These are phyloP conservation scores for Trichoderma semiorbis DNA, from an alignment of 2,329 filamentous ascomycete species.

Conservation along the genomic window DNA sequence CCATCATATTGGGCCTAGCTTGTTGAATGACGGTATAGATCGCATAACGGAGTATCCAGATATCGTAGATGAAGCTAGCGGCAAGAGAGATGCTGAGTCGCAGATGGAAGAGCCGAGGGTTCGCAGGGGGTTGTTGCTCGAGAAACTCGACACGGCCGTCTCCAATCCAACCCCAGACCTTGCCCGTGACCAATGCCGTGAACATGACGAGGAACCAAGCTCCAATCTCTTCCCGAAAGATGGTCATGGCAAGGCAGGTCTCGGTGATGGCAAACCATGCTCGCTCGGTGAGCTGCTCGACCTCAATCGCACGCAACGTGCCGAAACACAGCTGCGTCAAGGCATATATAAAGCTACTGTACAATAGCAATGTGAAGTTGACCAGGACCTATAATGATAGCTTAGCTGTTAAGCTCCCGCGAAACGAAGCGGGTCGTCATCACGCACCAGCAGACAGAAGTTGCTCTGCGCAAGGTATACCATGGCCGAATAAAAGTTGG, in stretches of 20 bases:
- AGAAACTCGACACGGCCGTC: conserved; percentile 91
- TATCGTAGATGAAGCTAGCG: conserved; percentile 75
- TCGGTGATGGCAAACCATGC: conserved; percentile 98
- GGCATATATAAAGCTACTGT: conserved; percentile 76
- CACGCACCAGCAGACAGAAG: conserved; percentile 81
- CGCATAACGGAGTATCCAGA: conserved; percentile 76
- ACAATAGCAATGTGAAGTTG: conserved; percentile 81
- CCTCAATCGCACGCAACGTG: conserved; percentile 84
- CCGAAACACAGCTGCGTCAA: conserved; percentile 90
- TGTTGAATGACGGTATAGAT: conserved; percentile 79
- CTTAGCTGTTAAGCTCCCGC: neutral
- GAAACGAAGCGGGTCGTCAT: neutral
- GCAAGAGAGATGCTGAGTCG: conserved; percentile 75
- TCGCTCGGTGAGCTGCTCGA: conserved; percentile 95
- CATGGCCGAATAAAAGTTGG: conserved; percentile 97
- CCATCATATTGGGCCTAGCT: conserved; percentile 97
- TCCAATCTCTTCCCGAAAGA: conserved; percentile 92
- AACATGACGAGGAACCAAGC: conserved; percentile 97
- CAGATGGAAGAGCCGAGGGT: conserved; percentile 82
- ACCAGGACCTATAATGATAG: conserved; percentile 66
- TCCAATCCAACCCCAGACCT: conserved; percentile 98
- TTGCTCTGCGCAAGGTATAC: conserved; percentile 97
- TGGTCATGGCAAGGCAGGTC: conserved; percentile 96
- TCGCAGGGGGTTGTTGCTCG: conserved; percentile 90
- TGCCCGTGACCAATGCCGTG: conserved; percentile 83